Evolutionary conservation across 2,329 filamentous ascomycete species (phyloP), one percentile per base, ranked within the genome.

Genomic region (Fusarium fujikuroi): DNA sequence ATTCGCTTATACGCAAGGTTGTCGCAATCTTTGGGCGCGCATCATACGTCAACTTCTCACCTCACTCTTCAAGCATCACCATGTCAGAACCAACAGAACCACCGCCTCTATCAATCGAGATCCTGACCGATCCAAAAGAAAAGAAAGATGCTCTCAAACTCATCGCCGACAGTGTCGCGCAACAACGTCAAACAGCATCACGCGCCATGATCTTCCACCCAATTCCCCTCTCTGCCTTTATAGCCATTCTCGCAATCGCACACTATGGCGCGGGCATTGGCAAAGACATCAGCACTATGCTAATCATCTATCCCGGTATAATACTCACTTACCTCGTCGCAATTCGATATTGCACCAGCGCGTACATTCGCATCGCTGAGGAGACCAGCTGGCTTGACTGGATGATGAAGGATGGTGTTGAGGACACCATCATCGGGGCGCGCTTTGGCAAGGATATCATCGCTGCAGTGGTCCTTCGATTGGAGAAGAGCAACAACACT

Each of bases 101-200:
- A 43, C 91, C 91, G 11, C 86, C 89, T 16, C 87, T 95, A 64
- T 87, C 87, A 42, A 90, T 92, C 58, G 87, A 88, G 70, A 78
- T 87, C 50, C 81, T 91, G 47, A 84, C 84, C 43, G 76, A 77
- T 44, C 83, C 88, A 52, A 79, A 84, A 49, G 92, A 94, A 78
- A 90, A 91, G 79, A 84, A 90, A 71, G 87, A 90, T 63, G 92
- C 92, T 18, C 85, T 97, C 61, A 88, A 88, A 69, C 87, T 97
- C 23, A 87, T 97, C 52, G 91, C 93, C 60, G 93, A 96, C 83
- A 93, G 91, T 73, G 90, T 97, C 63, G 93, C 93, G 32, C 92
- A 97, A 80, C 94, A 96, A 83, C 91, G 93, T 60, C 91, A 94
- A 80, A 81, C 87, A 9, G 90, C 93, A 12, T 89, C 90, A 19